phyloP scores from a whole-genome alignment of 164 flowering plant species.

The Pachysandra terminalis region DNA sequence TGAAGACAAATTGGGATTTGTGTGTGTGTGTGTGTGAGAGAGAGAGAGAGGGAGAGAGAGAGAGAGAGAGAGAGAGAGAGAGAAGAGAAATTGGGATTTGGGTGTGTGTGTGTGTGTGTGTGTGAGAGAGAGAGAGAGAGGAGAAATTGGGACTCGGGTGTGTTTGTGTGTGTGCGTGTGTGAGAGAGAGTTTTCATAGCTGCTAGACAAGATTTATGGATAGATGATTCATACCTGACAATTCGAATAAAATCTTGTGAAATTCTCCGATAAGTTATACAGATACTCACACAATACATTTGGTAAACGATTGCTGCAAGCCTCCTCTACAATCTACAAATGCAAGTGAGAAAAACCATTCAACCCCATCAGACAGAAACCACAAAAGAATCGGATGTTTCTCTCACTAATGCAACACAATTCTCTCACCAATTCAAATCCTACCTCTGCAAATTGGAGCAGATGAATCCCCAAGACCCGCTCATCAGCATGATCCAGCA shows the following conservation, averaged over 20 bases:
- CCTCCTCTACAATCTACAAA: conserved; percentile 76
- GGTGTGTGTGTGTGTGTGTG: too few species aligned
- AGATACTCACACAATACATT: conserved; percentile 82
- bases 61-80: too few species aligned
- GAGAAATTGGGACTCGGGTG: too few species aligned
- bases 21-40: too few species aligned
- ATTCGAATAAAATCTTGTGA: conserved; percentile 67
- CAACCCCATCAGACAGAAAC: background rate
- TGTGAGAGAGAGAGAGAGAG: too few species aligned
- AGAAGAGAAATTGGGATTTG: too few species aligned
- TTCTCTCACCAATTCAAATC: background rate
- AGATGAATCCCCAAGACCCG: conserved; percentile 80
- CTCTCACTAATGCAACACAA: too few species aligned
- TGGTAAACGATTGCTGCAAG: conserved; percentile 73
- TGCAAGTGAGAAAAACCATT: background rate
- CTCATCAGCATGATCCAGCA: conserved; percentile 67
- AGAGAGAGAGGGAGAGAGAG: too few species aligned
- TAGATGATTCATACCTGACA: conserved; percentile 69
- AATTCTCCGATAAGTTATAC: conserved; percentile 73
- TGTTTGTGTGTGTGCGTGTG: too few species aligned
- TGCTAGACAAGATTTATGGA: background rate
- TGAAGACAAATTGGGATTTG: too few species aligned
- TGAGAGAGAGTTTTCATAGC: too few species aligned
- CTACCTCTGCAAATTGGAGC: conserved; percentile 89
- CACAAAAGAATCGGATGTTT: background rate